Percentiles rank a stretch among this genome's conserved stretches.
Conservation (phyloP, 805 yeast genomes). For the Metschnikowia dekortorum region DNA sequence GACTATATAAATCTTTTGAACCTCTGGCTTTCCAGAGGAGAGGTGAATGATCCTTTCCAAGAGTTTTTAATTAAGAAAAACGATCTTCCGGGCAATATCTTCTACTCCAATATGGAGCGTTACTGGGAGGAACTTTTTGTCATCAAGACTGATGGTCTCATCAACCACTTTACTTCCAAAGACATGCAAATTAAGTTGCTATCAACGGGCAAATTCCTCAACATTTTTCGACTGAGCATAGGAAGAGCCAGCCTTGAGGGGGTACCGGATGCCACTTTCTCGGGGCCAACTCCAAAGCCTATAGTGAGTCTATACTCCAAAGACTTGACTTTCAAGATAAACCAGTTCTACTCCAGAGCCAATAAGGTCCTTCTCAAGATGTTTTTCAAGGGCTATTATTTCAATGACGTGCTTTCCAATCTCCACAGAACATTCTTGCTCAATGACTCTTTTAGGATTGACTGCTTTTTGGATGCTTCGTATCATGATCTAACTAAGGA, state of each 20-base stretch:
- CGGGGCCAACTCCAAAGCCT: slow-evolving; percentile 13
- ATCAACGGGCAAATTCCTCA: slow-evolving; percentile 79
- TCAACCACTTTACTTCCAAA: slow-evolving; percentile 54
- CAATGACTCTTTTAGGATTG: slow-evolving; percentile 47
- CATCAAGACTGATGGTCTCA: slow-evolving; percentile 68
- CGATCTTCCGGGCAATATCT: slow-evolving; percentile 23
- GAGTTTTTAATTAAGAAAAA: slow-evolving; percentile 65
- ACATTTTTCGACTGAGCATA: slow-evolving; percentile 59
- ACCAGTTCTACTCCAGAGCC: slow-evolving; percentile 62
- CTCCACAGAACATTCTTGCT: slow-evolving; percentile 59
- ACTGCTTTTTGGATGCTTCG: slow-evolving; percentile 48
- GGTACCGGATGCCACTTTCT: slow-evolving; percentile 22
- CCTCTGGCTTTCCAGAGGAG: slow-evolving; percentile 75
- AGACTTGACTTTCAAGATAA: slow-evolving; percentile 52
- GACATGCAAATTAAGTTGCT: slow-evolving; percentile 61
- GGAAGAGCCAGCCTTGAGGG: slow-evolving; percentile 40
- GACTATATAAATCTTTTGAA: slow-evolving; percentile 67
- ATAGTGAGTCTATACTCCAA: slow-evolving; percentile 31
- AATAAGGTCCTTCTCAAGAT: slow-evolving; percentile 56
- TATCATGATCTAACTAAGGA: slow-evolving; percentile 49
- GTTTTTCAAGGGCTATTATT: slow-evolving; percentile 55
- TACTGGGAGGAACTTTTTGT: slow-evolving; percentile 75
- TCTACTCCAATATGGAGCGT: slow-evolving; percentile 46
- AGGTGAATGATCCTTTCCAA: slow-evolving; percentile 68
- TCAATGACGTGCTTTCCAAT: slow-evolving; percentile 43